phyloP scores from a whole-genome alignment of 345 rosid species.

The Lumnitzera racemosa region DNA sequence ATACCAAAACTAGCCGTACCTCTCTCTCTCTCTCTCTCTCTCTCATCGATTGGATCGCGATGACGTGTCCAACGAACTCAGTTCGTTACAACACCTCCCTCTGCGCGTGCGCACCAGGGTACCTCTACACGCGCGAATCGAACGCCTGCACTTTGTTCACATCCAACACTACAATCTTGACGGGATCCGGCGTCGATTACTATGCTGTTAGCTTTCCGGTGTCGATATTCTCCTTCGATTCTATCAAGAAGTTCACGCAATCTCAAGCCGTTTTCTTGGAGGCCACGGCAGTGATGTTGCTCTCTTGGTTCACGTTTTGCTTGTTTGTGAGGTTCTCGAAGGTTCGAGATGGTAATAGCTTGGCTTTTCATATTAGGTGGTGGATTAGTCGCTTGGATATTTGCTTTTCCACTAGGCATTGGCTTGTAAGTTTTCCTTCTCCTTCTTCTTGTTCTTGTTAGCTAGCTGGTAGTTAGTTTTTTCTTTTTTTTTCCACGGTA shows the following conservation, averaged over 20 bases:
- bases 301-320: slow-evolving; percentile 73
- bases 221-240: slow-evolving; percentile 61
- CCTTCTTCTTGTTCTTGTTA: not conserved
- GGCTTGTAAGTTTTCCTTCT: slow-evolving; percentile 53
- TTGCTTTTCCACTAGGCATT: slow-evolving; percentile 88
- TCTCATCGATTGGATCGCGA: not conserved
- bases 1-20: not conserved
- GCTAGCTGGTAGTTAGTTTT: not conserved
- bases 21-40: not conserved
- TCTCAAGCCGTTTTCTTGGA: slow-evolving; percentile 94
- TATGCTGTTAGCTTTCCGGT: slow-evolving; percentile 43
- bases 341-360: slow-evolving; percentile 58
- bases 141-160: slow-evolving; percentile 40
- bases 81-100: slow-evolving; percentile 55
- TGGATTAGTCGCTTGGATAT: slow-evolving; percentile 87
- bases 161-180: slow-evolving; percentile 27
- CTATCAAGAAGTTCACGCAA: slow-evolving; percentile 68
- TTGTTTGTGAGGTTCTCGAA: slow-evolving; percentile 61
- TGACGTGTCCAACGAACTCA: slow-evolving; percentile 55
- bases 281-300: slow-evolving; percentile 64
- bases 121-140: slow-evolving; percentile 38
- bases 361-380: slow-evolving; percentile 84
- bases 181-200: slow-evolving; percentile 45
- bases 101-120: slow-evolving; percentile 77
- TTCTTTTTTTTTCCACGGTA: too few relatives aligned